Percentiles rank a stretch among this genome's conserved stretches.
These are phyloP conservation scores for Colletotrichum siamense DNA, from an alignment of 2,329 filamentous ascomycete species.

Conservation along the genomic window DNA sequence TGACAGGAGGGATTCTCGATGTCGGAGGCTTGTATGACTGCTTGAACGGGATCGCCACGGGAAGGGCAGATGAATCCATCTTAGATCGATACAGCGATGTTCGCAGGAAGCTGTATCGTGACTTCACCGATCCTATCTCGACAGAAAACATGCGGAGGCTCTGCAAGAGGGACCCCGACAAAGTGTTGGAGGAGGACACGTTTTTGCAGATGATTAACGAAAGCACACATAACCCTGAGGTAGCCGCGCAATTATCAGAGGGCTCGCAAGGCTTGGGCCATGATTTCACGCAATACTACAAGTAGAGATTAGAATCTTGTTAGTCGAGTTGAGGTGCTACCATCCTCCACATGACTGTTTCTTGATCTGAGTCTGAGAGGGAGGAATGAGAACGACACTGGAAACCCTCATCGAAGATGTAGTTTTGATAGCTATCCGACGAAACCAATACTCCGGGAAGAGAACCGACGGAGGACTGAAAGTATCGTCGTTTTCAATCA, in stretches of 20 bases:
- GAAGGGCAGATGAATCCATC: not conserved
- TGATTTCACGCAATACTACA: not conserved
- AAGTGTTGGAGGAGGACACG: not conserved
- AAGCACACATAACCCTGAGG: not conserved
- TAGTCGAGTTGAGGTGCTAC: too few relatives aligned
- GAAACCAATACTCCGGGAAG: not conserved
- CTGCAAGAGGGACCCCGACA: not conserved
- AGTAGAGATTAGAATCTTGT: not conserved
- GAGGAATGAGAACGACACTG: not conserved
- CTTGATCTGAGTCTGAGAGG: not conserved
- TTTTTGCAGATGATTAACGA: not conserved
- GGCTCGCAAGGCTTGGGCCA: not conserved
- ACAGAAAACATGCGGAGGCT: not conserved
- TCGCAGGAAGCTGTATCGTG: not conserved
- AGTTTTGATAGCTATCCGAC: accelerated
- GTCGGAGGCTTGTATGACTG: not conserved
- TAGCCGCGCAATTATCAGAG: not conserved
- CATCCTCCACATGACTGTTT: not conserved
- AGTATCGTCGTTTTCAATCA: not conserved
- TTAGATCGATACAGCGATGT: not conserved
- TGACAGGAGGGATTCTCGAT: not conserved
- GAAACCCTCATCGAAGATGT: not conserved
- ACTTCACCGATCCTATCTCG: not conserved
- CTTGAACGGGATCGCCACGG: not conserved
- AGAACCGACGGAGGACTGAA: not conserved